Conservation (phyloP, 2,329 filamentous ascomycete genomes). For the Calonectria multiphialidica region DNA sequence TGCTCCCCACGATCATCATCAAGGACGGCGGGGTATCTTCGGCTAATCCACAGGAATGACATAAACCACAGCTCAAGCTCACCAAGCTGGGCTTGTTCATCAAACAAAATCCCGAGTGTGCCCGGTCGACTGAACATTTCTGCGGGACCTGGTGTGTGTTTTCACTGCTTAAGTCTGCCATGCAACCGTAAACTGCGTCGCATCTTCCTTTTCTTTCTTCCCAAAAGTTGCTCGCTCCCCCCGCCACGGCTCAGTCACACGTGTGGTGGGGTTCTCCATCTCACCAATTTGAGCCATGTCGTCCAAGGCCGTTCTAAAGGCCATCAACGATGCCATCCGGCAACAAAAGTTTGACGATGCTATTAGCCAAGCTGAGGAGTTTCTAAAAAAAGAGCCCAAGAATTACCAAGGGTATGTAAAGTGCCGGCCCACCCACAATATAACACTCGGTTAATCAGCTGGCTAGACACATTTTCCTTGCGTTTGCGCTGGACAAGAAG, state of each 20-base stretch:
- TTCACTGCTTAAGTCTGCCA: neutral
- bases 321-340: constrained; percentile 82
- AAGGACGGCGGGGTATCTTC: constrained; percentile 7
- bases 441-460: constrained; percentile 26
- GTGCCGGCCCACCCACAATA: neutral
- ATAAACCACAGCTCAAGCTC: constrained; percentile 8
- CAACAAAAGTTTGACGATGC: constrained; percentile 84
- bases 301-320: constrained; percentile 82
- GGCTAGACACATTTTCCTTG: constrained; percentile 83
- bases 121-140: neutral
- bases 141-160: neutral
- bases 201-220: neutral
- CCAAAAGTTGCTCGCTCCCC: neutral
- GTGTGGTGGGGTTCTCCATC: constrained; percentile 35
- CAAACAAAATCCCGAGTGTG: constrained; percentile 8
- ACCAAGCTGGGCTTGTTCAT: neutral
- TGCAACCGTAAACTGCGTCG: constrained; percentile 1
- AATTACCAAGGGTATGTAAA: constrained; percentile 83
- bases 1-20: neutral
- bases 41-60: constrained; percentile 16
- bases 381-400: constrained; percentile 78
- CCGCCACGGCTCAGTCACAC: constrained; percentile 5
- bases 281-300: constrained; percentile 56
- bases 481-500: constrained; percentile 85
- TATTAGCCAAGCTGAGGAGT: constrained; percentile 73